Evolutionary conservation across 2,329 filamentous ascomycete species (phyloP).

Genomic region (Xylaria sp.): DNA sequence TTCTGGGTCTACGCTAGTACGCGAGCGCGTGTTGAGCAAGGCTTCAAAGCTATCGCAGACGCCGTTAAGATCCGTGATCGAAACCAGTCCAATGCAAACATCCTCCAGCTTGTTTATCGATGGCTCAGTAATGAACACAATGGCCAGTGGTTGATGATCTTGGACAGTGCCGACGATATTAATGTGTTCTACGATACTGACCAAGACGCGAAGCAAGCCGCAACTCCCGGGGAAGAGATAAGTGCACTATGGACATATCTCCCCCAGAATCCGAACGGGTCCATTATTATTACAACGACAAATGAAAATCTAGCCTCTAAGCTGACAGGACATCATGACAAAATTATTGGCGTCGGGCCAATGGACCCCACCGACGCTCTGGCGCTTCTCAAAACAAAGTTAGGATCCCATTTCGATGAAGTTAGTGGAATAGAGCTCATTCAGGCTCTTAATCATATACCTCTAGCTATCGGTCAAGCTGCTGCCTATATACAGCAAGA

Average conservation of each 20-base stretch:
- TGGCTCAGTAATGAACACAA: conserved; percentile 49
- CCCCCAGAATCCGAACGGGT: conserved; percentile 46
- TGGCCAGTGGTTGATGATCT: conserved; percentile 49
- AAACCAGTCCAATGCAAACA: conserved; percentile 40
- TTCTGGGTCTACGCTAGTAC: conserved; percentile 52
- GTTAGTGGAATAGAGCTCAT: conserved; percentile 41
- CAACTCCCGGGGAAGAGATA: background rate
- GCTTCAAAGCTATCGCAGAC: conserved; percentile 49
- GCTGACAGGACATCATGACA: conserved; percentile 37
- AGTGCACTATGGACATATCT: conserved; percentile 42
- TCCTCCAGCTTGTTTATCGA: conserved; percentile 41
- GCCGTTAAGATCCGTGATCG: conserved; percentile 43
- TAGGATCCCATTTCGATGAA: conserved; percentile 23
- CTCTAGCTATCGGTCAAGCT: conserved; percentile 51
- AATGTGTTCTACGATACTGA: conserved; percentile 42
- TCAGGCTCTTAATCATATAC: conserved; percentile 46
- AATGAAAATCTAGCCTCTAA: conserved; percentile 28
- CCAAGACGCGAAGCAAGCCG: conserved; percentile 12
- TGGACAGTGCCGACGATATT: conserved; percentile 52
- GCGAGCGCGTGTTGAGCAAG: conserved; percentile 47
- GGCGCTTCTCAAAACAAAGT: conserved; percentile 16
- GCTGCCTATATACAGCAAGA: conserved; percentile 48
- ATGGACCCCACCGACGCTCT: conserved; percentile 24
- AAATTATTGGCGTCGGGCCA: conserved; percentile 18
- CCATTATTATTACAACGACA: conserved; percentile 46